phyloP scores from a whole-genome alignment of 2,329 filamentous ascomycete species.

The Intubia oerlemansii region DNA sequence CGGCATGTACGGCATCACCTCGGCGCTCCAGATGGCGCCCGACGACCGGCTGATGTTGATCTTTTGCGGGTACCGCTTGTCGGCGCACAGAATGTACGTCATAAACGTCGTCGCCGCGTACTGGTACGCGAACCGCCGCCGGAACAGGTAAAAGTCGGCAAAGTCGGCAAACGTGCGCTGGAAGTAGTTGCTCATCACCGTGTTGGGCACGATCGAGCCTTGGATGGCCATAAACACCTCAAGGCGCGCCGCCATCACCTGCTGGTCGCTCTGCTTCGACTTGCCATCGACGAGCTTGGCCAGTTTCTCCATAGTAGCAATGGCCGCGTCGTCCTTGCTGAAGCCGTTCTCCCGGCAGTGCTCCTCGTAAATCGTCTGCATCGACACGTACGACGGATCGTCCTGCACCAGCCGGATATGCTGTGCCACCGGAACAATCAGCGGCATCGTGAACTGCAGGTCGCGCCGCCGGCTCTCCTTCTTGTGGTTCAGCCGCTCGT shows the following conservation, averaged over 20 bases:
- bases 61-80: slow-evolving; percentile 87
- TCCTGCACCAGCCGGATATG: slow-evolving; percentile 93
- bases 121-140: slow-evolving; percentile 89
- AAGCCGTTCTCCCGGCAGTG: slow-evolving; percentile 74
- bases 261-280: slow-evolving; percentile 47
- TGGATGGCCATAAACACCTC: slow-evolving; percentile 94
- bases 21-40: slow-evolving; percentile 90
- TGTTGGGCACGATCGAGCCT: slow-evolving; percentile 75
- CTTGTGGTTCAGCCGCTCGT: slow-evolving; percentile 72
- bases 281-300: slow-evolving; percentile 53
- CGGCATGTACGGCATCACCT: slow-evolving; percentile 81
- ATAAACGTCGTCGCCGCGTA: slow-evolving; percentile 90
- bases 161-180: slow-evolving; percentile 71
- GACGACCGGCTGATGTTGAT: slow-evolving; percentile 72
- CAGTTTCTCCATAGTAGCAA: slow-evolving; percentile 91
- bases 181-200: slow-evolving; percentile 73
- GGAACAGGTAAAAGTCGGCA: slow-evolving; percentile 96
- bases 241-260: slow-evolving; percentile 50
- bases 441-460: slow-evolving; percentile 82
- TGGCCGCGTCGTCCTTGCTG: slow-evolving; percentile 83
- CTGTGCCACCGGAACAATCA: slow-evolving; percentile 89
- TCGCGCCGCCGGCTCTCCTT: slow-evolving; percentile 91
- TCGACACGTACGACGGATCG: slow-evolving; percentile 77
- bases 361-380: slow-evolving; percentile 92
- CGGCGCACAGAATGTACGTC: slow-evolving; percentile 97